A percentile compares a stretch with the other conserved stretches of the same genome.
Evolutionary conservation across 2,329 filamentous ascomycete genomes (phyloP).

Genomic region (Colletotrichum sp.): DNA sequence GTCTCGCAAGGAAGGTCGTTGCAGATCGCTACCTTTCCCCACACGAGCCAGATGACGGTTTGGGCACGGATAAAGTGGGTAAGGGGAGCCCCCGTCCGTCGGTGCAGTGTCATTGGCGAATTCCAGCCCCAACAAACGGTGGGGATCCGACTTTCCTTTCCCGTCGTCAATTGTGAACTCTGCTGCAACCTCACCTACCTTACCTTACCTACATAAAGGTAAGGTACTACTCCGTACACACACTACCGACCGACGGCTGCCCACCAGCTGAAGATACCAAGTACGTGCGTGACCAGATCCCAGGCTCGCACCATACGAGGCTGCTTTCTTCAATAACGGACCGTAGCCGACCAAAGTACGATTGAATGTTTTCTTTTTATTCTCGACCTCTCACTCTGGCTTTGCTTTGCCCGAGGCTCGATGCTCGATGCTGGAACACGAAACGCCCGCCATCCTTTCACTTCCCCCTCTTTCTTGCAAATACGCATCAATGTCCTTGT

Average conservation of each 20-base stretch:
- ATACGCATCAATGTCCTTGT: not conserved
- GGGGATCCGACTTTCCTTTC: too few species aligned
- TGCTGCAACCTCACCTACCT: conserved; percentile 10
- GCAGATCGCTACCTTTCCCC: conserved; percentile 5
- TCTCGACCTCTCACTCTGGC: not conserved
- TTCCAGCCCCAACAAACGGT: not conserved
- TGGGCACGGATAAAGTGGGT: not conserved
- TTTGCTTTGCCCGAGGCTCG: not conserved
- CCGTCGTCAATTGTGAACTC: not conserved
- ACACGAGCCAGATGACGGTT: not conserved
- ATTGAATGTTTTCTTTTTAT: not conserved
- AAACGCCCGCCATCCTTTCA: not conserved
- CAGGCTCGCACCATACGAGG: not conserved
- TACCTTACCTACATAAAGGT: too few species aligned
- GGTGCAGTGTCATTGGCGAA: too few species aligned
- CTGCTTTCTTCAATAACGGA: not conserved
- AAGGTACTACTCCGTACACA: not conserved
- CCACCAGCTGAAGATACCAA: not conserved
- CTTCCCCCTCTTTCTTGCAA: not conserved
- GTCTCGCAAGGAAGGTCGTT: not conserved
- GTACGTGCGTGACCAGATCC: not conserved
- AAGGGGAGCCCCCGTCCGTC: not conserved
- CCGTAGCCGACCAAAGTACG: not conserved
- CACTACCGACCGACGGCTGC: not conserved
- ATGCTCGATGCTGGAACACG: not conserved